Percentiles rank a stretch among this genome's conserved stretches.
Evolutionary conservation across 2,329 filamentous ascomycete species (phyloP).

Genomic region (Paraconiothyrium sp.): DNA sequence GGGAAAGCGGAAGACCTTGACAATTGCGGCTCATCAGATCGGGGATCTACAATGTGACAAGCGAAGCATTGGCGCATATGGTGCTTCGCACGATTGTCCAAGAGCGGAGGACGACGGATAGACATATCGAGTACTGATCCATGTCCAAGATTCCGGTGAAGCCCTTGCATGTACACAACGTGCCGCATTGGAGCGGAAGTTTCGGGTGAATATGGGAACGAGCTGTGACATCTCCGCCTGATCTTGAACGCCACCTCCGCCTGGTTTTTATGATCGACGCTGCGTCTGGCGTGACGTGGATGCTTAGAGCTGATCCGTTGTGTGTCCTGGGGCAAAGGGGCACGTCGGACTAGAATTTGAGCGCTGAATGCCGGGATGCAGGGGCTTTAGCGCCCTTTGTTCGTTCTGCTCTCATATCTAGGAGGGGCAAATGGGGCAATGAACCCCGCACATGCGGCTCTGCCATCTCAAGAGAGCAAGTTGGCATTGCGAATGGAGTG

Average conservation of each 20-base stretch:
- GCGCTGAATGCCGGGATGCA: not conserved
- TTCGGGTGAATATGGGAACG: not conserved
- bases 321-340: not conserved
- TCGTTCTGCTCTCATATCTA: not conserved
- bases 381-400: not conserved
- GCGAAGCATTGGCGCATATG: not conserved
- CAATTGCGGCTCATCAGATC: not conserved
- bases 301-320: not conserved
- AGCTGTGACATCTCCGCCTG: not conserved
- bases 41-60: not conserved
- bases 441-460: not conserved
- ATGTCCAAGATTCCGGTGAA: slow-evolving; percentile 1
- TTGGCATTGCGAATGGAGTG: not conserved
- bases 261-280: not conserved
- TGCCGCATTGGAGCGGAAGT: not conserved
- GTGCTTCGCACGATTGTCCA: not conserved
- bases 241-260: not conserved
- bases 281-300: not conserved
- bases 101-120: slow-evolving; percentile 6
- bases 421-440: not conserved
- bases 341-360: not conserved
- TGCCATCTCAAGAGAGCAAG: not conserved
- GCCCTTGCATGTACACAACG: not conserved
- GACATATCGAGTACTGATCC: not conserved
- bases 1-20: not conserved